These are phyloP conservation scores for Cucumis sativus DNA, from an alignment of 306 rosid species.

Conservation along the genomic window DNA sequence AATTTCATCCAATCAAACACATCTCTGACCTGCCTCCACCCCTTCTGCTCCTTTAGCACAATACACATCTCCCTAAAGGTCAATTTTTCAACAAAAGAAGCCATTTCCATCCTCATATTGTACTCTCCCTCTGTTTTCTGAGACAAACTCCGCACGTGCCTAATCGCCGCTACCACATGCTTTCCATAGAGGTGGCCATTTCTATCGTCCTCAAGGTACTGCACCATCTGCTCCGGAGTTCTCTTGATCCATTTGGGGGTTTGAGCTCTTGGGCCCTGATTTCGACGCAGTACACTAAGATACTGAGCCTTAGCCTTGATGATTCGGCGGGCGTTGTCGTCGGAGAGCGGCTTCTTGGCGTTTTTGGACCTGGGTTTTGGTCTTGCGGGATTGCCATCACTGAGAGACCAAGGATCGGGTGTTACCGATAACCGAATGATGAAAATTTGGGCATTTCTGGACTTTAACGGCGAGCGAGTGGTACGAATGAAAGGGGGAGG, in stretches of 20 bases:
- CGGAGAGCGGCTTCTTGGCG: constrained; percentile 66
- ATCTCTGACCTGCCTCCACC: constrained; percentile 86
- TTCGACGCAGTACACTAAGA: constrained; percentile 46
- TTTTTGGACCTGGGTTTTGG: constrained; percentile 46
- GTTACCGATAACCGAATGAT: constrained; percentile 25
- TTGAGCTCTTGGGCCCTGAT: constrained; percentile 80
- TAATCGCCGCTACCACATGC: constrained; percentile 82
- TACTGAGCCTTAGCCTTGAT: constrained; percentile 58
- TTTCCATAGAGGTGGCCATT: constrained; percentile 63
- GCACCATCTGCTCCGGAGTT: constrained; percentile 86
- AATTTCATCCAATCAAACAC: constrained; percentile 90
- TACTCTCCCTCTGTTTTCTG: constrained; percentile 29
- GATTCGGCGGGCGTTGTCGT: constrained; percentile 87
- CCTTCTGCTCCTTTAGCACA: constrained; percentile 79
- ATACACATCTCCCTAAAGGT: constrained; percentile 80
- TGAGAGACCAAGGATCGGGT: constrained; percentile 81
- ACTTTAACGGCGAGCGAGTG: neutral
- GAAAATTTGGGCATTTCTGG: neutral
- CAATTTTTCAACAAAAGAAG: constrained; percentile 63
- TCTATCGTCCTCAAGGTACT: constrained; percentile 55
- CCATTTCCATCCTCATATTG: constrained; percentile 72
- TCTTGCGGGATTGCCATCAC: constrained; percentile 35
- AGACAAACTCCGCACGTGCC: constrained; percentile 51
- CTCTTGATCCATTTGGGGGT: constrained; percentile 85
- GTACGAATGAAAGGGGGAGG: constrained; percentile 4